Base-by-base conservation (phyloP, 192 early-diverging fungal genomes). In the Kappamyces sp. region DNA sequence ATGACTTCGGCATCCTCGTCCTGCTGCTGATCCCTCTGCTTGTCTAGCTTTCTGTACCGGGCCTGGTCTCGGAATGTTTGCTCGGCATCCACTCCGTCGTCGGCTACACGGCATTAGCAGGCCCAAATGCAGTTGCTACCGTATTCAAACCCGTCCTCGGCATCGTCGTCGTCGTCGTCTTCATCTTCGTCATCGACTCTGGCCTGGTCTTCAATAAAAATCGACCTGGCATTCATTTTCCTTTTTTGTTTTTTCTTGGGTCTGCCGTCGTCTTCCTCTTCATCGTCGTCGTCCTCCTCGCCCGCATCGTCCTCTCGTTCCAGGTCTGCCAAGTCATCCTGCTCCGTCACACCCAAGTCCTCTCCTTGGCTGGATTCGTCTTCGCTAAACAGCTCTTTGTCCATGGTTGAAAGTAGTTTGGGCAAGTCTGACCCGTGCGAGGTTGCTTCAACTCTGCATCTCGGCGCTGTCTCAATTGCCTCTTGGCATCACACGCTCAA, bases 1-100 rank as follows among this genome's bases (percentile, higher is more conserved):
- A 92, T 74, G 47, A 82, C 87, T 51, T 96, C 92, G 7, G 88
- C 86, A 69, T 91, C 84, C 68, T 87, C 72, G 23, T 86, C 85
- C 36, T 91, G 86, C 48, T 86, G 85, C 39, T 84, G 73, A 40
- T 72, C 64, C 57, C 80, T 66, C 37, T 72, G 58, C 6, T 77
- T 74, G 66, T 92, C 85, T 63, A 92, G 74, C 66, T 87, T 85
- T 40, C 87, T 66, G 61, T 90, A 86, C 6, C 79, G 79, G 32
- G 73, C 74, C 23, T 76, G 64, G 40, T 72, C 69, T 12, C 52
- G 40, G 15, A 78, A 31, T 31, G 54, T 34, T 31, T 33, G 36
- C 37, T 59, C 39, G 34, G 31, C 57, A 49, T 60, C 81, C 5
- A 84, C 84, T 4, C 84, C 72, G 9, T 90, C 84, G 23, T 86